phyloP scores from a whole-genome alignment of 441 rosid species.

The Populus hybrid region DNA sequence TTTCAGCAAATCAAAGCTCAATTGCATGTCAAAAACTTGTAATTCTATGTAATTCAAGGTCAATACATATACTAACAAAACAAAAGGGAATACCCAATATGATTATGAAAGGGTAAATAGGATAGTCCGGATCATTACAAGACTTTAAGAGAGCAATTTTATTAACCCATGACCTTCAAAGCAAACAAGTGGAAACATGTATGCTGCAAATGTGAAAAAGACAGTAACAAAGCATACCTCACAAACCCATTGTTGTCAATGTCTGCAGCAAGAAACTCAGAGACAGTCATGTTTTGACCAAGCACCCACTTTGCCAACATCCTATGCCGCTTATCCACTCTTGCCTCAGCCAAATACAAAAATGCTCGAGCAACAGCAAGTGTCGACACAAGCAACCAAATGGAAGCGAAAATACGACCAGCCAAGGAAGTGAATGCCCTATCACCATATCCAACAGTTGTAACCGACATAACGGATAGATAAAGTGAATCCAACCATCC shows the following conservation, averaged over 20 bases:
- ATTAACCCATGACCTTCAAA: not conserved
- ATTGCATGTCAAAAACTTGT: not conserved
- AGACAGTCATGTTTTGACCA: slow-evolving; percentile 74
- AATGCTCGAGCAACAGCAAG: slow-evolving; percentile 84
- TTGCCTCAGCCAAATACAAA: slow-evolving; percentile 77
- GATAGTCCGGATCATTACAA: not conserved
- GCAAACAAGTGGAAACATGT: not conserved
- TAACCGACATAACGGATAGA: slow-evolving; percentile 93
- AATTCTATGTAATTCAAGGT: not conserved
- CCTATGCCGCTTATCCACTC: slow-evolving; percentile 87
- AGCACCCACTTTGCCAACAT: slow-evolving; percentile 82
- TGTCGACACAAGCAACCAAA: slow-evolving; percentile 89
- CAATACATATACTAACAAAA: not conserved
- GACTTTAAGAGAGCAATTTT: not conserved
- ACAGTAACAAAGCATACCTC: slow-evolving; percentile 40
- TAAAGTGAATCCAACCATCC: slow-evolving; percentile 89
- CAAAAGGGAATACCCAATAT: not conserved
- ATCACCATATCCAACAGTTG: slow-evolving; percentile 91
- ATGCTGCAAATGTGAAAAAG: not conserved
- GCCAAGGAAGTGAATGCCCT: slow-evolving; percentile 59
- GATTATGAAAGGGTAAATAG: not conserved
- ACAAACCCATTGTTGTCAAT: slow-evolving; percentile 80
- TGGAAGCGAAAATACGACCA: slow-evolving; percentile 75
- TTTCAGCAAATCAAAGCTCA: not conserved
- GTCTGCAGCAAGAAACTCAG: slow-evolving; percentile 90